Base-by-base conservation (phyloP, 257 asterid genomes). In the Capsicum baccatum region DNA sequence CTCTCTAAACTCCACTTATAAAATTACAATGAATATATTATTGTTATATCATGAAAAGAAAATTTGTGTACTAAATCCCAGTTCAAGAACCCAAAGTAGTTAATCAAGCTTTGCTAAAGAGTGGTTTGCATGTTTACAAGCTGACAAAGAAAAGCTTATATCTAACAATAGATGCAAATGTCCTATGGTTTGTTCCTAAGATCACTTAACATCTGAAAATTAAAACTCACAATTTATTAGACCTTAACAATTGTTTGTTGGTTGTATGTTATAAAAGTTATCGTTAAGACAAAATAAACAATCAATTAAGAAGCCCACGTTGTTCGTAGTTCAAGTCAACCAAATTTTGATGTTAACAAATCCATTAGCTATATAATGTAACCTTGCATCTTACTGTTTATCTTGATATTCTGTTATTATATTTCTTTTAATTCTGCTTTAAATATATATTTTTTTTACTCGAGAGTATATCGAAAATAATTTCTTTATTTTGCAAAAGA, bases 81-180 rank as follows among this genome's bases (percentile, higher is more conserved):
- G 2, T 8, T 33, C 9, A 6, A 62, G 6, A n/a, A 60, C n/a
- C 67, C 67, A 60, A 58, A 1, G 9, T 5, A 58, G 3, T 5
- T 63, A 21, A 63, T 10, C 54, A 8, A 68, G 26, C 12, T 15
- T 68, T 16, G 79, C 8, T 44, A 48, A 5, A 8, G 57, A 73
- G 80, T 73, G 80, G 42, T 73, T 73, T 47, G 57, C 80, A 73
- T 73, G 80, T 73, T 47, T 73, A 73, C 39, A 47, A n/a, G 39
- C 42, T 47, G 59, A 73, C 16, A 44, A 71, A 44, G 58, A 71
- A 71, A 17, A 47, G 0, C n/a, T 10, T 47, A 11, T n/a, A 71
- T 71, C 42, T n/a, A 73, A 73, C 17, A 73, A 73, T 70, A 70
- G 79, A 47, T 44, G 44, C 79, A 71, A 47, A 17, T 44, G 79